Evolutionary conservation across 2,329 filamentous ascomycete genomes (phyloP), one percentile per base, ranked within the genome.

Genomic region (Exophiala alcalophila): DNA sequence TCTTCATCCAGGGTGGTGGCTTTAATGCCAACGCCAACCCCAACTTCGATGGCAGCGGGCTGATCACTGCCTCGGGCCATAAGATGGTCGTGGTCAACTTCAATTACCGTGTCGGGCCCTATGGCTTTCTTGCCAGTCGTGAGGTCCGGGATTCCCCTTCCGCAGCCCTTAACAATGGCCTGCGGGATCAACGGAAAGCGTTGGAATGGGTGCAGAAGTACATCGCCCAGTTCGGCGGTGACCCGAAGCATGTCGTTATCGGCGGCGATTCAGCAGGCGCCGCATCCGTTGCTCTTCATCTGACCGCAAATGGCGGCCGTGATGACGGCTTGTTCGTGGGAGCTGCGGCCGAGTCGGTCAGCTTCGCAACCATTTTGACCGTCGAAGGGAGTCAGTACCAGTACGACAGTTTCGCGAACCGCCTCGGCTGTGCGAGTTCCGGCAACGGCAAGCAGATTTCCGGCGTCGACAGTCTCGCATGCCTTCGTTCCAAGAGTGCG

Each of bases 51-150:
- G 81, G 77, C 0, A 73, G 71, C 1, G 77, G 74, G 0, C 62
- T 89, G n/a, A 69, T 82, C 19, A 59, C 70, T 20, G 81, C 79
- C 0, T 76, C 77, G 12, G 69, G 72, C 25, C 65, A 75, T 44
- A 70, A 76, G 32, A 81, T 88, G 18, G 65, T 90, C 0, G 77
- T 87, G 0, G 82, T 90, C 2, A 81, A 73, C 7, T 75, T 86
- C 64, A 89, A 88, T 63, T 89, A 90, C 59, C 80, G 86, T 4
- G 83, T 90, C 8, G 84, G 84, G 0, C 74, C 77, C 0, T 88
- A 80, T 53, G 85, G 86, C 0, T 90, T 89, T 58, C 69, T 90
- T 9, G 76, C 78, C 2, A 70, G 78, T 41, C 65, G 74, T 11
- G 74, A 83, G 53, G 63, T 81, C 1, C 52, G 65, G 21, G 56